Base-by-base conservation (phyloP, 345 rosid genomes). In the Litchi chinensis region DNA sequence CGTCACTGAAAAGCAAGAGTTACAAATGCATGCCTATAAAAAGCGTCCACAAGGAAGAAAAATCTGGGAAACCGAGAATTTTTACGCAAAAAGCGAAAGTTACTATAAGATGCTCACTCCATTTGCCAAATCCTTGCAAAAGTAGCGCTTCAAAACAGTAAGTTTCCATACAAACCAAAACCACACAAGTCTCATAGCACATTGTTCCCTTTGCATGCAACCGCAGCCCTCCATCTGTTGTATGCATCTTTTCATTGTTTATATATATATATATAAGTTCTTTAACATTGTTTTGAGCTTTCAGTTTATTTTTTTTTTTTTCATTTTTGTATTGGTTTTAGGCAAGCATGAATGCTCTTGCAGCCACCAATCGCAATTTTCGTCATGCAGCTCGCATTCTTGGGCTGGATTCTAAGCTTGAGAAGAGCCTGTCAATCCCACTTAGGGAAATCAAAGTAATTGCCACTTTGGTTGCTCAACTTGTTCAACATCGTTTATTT, bases 281-380 rank as follows among this genome's bases (percentile, higher is more conserved):
- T 5, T 50, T 50, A 15, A 3, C 56, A 50, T n/a, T 41, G 70
- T 2, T 8, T 28, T 54, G 18, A 18, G 26, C 5, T 10, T 37
- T 22, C 21, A 28, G 74, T 32, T 32, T 32, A 32, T 32, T 1
- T 32, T 1, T 32, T 32, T 28, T 0, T 6, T 10, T 40, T 57
- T 39, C 77, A 13, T 39, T 50, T 5, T 9, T n/a, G 5, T 3
- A 26, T 50, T 28, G 22, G 21, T 15, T 65, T 48, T 22, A 64
- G 65, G 52, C 26, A 73, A 76, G 48, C 78, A 86, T 88, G 91
- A 88, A 86, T 60, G 89, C 89, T 71, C 87, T 88, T 48, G 89
- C 83, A 43, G 95, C 93, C 28, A 88, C 95, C 39, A 89, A 79
- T 82, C 91, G 91, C 59, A 89, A 89, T 69, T 91, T 91, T 73